Percentiles rank a stretch among this genome's conserved stretches.
These are phyloP conservation scores for Begonia masoniana DNA, from an alignment of 306 rosid genomes.

Conservation along the genomic window DNA sequence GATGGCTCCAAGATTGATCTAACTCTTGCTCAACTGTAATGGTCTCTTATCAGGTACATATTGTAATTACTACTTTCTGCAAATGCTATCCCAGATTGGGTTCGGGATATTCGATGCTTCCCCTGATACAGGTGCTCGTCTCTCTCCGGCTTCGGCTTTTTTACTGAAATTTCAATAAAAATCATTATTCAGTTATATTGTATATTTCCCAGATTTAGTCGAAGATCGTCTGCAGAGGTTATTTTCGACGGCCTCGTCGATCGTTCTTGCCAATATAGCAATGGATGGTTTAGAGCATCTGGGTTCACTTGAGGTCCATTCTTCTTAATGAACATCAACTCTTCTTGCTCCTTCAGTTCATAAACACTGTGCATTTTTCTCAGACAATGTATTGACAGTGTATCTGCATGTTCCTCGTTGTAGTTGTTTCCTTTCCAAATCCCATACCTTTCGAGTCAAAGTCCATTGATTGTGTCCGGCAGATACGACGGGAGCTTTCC, in stretches of 20 bases:
- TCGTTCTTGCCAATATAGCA: constrained; percentile 44
- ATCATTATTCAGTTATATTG: neutral
- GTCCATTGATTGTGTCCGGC: constrained; percentile 76
- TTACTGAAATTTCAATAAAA: neutral
- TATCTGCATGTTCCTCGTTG: constrained; percentile 13
- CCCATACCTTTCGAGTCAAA: constrained; percentile 64
- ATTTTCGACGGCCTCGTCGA: constrained; percentile 45
- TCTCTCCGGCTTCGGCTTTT: neutral
- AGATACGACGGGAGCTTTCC: constrained; percentile 77
- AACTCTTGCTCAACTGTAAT: too few relatives aligned
- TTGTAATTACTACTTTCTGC: constrained; percentile 91
- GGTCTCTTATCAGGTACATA: constrained; percentile 42
- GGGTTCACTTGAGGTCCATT: constrained; percentile 59
- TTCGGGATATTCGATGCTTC: constrained; percentile 62
- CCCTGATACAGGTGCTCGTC: constrained; percentile 50
- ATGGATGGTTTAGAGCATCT: constrained; percentile 49
- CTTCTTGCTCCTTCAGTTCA: constrained; percentile 3
- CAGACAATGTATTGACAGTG: constrained; percentile 5
- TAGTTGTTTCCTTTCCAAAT: constrained; percentile 63
- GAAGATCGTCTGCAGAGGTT: constrained; percentile 47
- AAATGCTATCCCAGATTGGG: constrained; percentile 73
- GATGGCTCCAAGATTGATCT: too few relatives aligned
- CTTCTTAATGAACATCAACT: neutral
- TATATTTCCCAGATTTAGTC: constrained; percentile 39
- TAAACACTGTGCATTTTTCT: constrained; percentile 2